Conservation (phyloP, 1,139 yeast species). For the Zygoascus meyerae region DNA sequence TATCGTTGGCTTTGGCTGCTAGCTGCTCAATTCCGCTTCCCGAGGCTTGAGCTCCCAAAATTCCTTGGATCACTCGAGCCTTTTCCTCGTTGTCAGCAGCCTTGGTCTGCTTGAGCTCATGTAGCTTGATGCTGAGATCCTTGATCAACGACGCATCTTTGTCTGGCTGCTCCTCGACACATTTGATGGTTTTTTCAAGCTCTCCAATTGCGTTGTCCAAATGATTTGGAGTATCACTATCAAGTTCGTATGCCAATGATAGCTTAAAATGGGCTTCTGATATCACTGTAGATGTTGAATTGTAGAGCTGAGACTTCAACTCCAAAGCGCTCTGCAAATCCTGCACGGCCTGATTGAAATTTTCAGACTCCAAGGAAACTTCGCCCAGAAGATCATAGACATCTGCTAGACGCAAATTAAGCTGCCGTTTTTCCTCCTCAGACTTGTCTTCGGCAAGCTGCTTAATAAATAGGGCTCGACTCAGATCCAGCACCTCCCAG, state of each 20-base stretch:
- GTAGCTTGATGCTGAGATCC: constrained; percentile 43
- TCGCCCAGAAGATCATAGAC: constrained; percentile 81
- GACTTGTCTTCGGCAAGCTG: constrained; percentile 33
- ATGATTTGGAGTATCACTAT: constrained; percentile 36
- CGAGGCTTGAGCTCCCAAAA: constrained; percentile 46
- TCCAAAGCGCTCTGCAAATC: constrained; percentile 58
- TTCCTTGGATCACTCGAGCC: constrained; percentile 53
- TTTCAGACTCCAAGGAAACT: constrained; percentile 76
- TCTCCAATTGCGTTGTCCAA: constrained; percentile 49
- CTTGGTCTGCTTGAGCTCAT: constrained; percentile 52
- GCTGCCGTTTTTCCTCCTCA: constrained; percentile 31
- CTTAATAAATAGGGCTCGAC: constrained; percentile 58
- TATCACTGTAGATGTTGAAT: constrained; percentile 50
- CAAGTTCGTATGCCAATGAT: constrained; percentile 72
- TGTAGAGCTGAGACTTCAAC: constrained; percentile 50
- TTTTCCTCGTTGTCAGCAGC: constrained; percentile 51
- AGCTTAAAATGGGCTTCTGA: constrained; percentile 81
- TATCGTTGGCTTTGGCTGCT: constrained; percentile 43
- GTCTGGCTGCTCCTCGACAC: constrained; percentile 41
- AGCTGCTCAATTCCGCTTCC: constrained; percentile 13
- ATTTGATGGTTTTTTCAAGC: constrained; percentile 54
- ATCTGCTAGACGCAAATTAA: constrained; percentile 58
- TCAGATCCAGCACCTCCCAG: constrained; percentile 77
- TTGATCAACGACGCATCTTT: constrained; percentile 45
- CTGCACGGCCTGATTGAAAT: constrained; percentile 66